phyloP scores from a whole-genome alignment of 2,329 filamentous ascomycete species.

The Phaeosphaeriaceae sp. region DNA sequence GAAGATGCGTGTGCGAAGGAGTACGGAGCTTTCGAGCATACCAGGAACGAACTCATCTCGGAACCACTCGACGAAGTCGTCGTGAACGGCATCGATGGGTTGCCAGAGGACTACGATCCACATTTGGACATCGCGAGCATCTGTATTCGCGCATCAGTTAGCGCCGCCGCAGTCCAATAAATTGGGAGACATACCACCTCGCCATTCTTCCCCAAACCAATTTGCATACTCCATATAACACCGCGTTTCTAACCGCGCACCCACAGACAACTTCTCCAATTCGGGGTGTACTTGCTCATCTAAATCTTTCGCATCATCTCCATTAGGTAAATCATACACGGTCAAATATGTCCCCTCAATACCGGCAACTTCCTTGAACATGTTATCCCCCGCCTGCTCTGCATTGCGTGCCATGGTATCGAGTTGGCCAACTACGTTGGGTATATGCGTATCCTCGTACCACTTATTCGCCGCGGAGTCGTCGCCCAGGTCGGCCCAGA shows the following conservation, averaged over 20 bases:
- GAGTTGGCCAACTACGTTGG: conserved; percentile 10
- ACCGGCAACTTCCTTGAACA: conserved; percentile 17
- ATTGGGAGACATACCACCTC: conserved; percentile 9
- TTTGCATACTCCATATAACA: conserved; percentile 12
- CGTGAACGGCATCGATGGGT: conserved; percentile 7
- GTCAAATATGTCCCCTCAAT: conserved; percentile 19
- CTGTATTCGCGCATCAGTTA: conserved; percentile 3
- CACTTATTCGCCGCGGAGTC: conserved; percentile 7
- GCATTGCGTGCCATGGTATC: conserved; percentile 10
- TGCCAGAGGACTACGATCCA: conserved; percentile 21
- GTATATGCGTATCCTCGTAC: conserved; percentile 18
- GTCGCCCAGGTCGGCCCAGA: conserved; percentile 18
- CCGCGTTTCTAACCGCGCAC: conserved; percentile 13
- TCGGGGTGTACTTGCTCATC: conserved; percentile 10
- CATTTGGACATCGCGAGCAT: conserved; percentile 16
- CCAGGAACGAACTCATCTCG: conserved; percentile 14
- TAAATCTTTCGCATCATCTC: conserved; percentile 9
- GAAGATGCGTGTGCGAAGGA: conserved; percentile 20
- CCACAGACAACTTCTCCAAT: conserved; percentile 5
- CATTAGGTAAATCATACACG: conserved; percentile 15
- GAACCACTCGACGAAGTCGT: conserved; percentile 21
- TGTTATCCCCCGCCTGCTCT: conserved; percentile 14
- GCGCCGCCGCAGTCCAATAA: too few relatives aligned
- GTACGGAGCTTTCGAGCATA: conserved; percentile 20
- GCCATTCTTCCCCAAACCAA: conserved; percentile 16